Evolutionary conservation across 2,329 filamentous ascomycete genomes (phyloP), one percentile per base, ranked within the genome.

Genomic region (Neospermospora avenae): DNA sequence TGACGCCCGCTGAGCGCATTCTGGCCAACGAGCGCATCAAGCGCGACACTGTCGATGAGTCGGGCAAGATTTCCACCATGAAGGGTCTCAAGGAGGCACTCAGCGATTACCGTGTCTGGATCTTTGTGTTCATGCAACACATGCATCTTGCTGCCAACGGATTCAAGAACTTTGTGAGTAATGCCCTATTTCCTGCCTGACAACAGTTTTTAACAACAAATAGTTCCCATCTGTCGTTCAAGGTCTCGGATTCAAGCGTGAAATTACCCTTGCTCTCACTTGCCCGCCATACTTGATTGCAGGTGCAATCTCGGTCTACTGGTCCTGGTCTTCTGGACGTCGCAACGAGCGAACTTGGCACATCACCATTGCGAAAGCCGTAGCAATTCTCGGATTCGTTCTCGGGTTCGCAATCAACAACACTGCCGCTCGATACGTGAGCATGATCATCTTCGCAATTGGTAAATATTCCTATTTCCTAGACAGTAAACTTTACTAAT

Each of bases 41-140:
- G 34, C 46, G 41, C 6, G 65, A 65, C 48, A 63, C 58, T 5
- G 53, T 78, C 35, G 77, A 76, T 34, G 73, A 74, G 1, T 64
- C 72, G 48, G 69, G 68, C 16, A 71, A 69, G 25, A 28, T 39
- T 8, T 39, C 35, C 16, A 48, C 72, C 6, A 75, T 68, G 69
- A 70, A 70, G n/a, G 78, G 78, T 31, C 72, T 79, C 35, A 71
- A 73, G 60, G 71, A 76, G 42, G 77, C 77, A 13, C 64, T 72
- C 25, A 68, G 66, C 11, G 78, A 81, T 61, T 74, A 74, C 31
- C 73, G 75, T 46, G 71, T 77, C 3, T 80, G 76, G 72, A 64
- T 80, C 4, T 75, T 80, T 52, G 73, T 72, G 3, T 69, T 79
- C 61, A 79, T 80, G 77, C 75, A 77, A 60, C 78, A 80, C 63